A percentile compares a stretch with the other conserved stretches of the same genome.
phyloP scores from a whole-genome alignment of 345 rosid species.

The Populus davidiana region DNA sequence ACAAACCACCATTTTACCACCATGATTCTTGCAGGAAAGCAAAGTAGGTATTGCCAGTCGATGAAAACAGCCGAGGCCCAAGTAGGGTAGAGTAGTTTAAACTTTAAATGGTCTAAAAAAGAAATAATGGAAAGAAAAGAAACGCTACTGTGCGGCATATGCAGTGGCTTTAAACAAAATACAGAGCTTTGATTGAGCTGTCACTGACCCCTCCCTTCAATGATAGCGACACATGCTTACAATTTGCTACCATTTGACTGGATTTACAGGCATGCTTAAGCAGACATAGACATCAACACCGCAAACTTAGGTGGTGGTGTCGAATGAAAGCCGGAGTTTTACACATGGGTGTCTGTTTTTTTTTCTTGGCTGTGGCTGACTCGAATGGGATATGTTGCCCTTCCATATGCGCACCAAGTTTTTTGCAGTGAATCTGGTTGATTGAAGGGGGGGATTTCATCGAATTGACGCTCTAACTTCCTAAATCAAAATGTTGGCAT shows the following conservation, averaged over 20 bases:
- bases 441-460: neutral
- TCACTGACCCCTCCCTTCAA: conserved; percentile 12
- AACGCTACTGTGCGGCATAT: neutral
- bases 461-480: neutral
- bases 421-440: neutral
- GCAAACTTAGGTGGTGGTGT: conserved; percentile 21
- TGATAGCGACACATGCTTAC: conserved; percentile 23
- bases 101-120: neutral
- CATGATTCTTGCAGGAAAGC: conserved; percentile 6
- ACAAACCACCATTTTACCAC: conserved; percentile 13
- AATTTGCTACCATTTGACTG: conserved; percentile 1
- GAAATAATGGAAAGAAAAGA: neutral
- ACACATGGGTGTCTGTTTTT: conserved; percentile 22
- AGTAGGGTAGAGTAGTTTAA: conserved; percentile 6
- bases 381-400: neutral
- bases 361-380: conserved; percentile 4
- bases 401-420: neutral
- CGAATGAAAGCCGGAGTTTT: conserved; percentile 6
- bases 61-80: neutral
- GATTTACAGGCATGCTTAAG: conserved; percentile 19
- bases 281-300: conserved; percentile 23
- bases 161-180: neutral
- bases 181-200: conserved; percentile 28
- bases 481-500: neutral
- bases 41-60: conserved; percentile 1